phyloP scores from a whole-genome alignment of 192 early-diverging fungal species.

The Linnemannia zychae region DNA sequence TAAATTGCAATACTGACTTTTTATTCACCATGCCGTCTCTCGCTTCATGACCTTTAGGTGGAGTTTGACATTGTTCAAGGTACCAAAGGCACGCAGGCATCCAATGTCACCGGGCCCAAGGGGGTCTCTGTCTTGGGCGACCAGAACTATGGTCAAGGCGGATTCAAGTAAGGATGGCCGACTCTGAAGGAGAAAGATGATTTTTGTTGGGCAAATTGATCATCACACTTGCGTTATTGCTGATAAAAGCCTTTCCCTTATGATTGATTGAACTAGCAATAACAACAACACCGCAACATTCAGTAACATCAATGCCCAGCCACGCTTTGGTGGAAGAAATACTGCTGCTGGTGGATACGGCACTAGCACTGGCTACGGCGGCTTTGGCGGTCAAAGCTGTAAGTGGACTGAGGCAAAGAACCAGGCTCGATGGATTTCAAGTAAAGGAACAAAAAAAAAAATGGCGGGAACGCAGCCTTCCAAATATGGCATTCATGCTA shows the following conservation, averaged over 20 bases:
- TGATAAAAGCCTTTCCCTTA: background rate
- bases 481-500: slow-evolving; percentile 5
- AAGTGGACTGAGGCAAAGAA: slow-evolving; percentile 13
- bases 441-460: slow-evolving; percentile 5
- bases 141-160: slow-evolving; percentile 62
- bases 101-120: slow-evolving; percentile 83
- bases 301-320: background rate
- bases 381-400: slow-evolving; percentile 50
- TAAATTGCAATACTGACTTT: slow-evolving; percentile 3
- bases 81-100: slow-evolving; percentile 87
- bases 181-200: background rate
- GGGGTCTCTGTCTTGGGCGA: slow-evolving; percentile 84
- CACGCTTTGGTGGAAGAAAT: slow-evolving; percentile 12
- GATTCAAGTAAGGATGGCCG: slow-evolving; percentile 27
- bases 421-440: background rate
- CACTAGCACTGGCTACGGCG: slow-evolving; percentile 39
- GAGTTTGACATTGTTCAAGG: slow-evolving; percentile 80
- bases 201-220: background rate
- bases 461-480: slow-evolving; percentile 31
- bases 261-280: background rate
- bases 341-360: slow-evolving; percentile 36
- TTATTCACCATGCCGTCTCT: background rate
- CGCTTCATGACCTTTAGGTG: no score
- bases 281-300: background rate
- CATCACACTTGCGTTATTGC: no score